Evolutionary conservation across 208 protist species (phyloP).

Genomic region (Leptomonas pyrrhocoris): DNA sequence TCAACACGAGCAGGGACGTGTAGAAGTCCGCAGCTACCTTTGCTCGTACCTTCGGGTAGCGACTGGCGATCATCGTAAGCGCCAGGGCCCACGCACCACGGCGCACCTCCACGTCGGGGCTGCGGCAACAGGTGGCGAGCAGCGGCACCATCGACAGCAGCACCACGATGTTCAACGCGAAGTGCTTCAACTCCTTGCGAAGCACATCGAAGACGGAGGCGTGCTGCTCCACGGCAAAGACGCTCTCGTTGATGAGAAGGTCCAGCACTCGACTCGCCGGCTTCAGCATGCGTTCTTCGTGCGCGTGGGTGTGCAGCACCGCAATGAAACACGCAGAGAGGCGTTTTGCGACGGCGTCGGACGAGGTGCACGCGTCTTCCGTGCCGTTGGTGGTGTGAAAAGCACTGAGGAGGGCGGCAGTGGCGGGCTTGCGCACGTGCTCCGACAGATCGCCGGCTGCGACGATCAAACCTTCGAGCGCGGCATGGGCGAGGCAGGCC

Average conservation of each 20-base stretch:
- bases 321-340: constrained; percentile 61
- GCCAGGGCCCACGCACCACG: constrained; percentile 63
- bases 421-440: constrained; percentile 74
- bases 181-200: constrained; percentile 73
- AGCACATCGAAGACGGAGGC: constrained; percentile 60
- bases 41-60: constrained; percentile 91
- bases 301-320: constrained; percentile 50
- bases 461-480: constrained; percentile 84
- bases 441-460: constrained; percentile 85
- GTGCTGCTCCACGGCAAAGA: constrained; percentile 56
- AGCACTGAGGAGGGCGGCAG: constrained; percentile 58
- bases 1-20: constrained; percentile 79
- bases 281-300: constrained; percentile 83
- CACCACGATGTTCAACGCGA: constrained; percentile 70
- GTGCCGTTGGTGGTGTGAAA: constrained; percentile 25
- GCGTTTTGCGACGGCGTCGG: constrained; percentile 21
- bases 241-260: constrained; percentile 57
- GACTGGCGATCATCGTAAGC: constrained; percentile 88
- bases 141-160: constrained; percentile 77
- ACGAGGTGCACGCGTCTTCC: background rate
- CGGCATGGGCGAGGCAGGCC: constrained; percentile 44
- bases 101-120: constrained; percentile 48
- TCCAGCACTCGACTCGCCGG: constrained; percentile 74
- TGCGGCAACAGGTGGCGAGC: constrained; percentile 71
- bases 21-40: constrained; percentile 87